phyloP scores from a whole-genome alignment of 306 rosid species.

The Glycine soja region DNA sequence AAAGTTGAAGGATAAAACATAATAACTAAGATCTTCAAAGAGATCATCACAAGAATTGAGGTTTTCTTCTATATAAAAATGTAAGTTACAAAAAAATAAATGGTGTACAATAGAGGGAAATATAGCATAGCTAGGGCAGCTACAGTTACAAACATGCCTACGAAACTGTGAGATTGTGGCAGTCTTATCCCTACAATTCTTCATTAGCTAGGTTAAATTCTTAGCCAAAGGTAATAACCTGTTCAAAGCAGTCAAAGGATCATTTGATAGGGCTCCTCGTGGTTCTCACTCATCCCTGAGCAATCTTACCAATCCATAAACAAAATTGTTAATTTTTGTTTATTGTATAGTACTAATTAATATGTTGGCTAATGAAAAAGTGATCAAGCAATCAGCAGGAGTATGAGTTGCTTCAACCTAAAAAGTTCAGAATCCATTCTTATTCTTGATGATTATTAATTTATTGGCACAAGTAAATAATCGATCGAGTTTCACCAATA shows the following conservation, averaged over 20 bases:
- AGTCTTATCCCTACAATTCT: neutral
- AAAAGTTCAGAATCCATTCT: too few relatives aligned
- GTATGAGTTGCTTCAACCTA: too few relatives aligned
- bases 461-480: too few relatives aligned
- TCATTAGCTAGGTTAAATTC: neutral
- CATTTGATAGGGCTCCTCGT: neutral
- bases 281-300: neutral
- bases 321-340: neutral
- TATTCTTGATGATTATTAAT: too few relatives aligned
- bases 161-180: neutral
- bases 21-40: constrained; percentile 3
- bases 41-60: constrained; percentile 19
- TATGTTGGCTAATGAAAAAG: too few relatives aligned
- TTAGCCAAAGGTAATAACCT: neutral
- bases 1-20: constrained; percentile 30
- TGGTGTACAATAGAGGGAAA: too few relatives aligned
- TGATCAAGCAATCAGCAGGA: too few relatives aligned
- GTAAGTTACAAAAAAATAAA: too few relatives aligned
- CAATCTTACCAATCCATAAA: neutral
- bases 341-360: too few relatives aligned
- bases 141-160: constrained; percentile 11
- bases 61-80: neutral
- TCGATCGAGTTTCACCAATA: too few relatives aligned
- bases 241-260: neutral
- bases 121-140: neutral